These are phyloP conservation scores for Candida insectorum DNA, from an alignment of 805 yeast species.

Conservation along the genomic window DNA sequence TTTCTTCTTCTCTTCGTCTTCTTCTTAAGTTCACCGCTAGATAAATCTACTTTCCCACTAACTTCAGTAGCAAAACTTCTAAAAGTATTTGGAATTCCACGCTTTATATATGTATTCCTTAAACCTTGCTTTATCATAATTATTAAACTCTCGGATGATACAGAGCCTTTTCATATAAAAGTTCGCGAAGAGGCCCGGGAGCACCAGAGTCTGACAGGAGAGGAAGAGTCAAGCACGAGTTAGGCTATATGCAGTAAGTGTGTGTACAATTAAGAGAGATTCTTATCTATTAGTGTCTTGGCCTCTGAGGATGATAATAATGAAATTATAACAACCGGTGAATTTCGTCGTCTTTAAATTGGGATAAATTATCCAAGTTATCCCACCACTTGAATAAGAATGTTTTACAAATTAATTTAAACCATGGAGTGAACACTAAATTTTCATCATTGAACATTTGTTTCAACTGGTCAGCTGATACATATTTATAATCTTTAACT, in stretches of 20 bases:
- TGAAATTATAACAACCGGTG: conserved; percentile 50
- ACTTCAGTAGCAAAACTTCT: conserved; percentile 18
- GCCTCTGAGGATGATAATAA: no score
- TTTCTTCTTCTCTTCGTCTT: conserved; percentile 33
- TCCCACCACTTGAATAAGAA: conserved; percentile 95
- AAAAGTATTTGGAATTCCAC: background rate
- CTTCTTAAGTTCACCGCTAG: no score
- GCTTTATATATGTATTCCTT: no score
- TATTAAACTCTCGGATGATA: conserved; percentile 9
- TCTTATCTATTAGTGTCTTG: no score
- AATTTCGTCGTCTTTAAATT: conserved; percentile 44
- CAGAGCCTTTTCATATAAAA: conserved; percentile 5
- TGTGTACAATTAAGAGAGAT: no score
- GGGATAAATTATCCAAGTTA: conserved; percentile 55
- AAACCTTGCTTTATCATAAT: no score
- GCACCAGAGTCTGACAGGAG: no score
- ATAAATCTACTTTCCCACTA: no score
- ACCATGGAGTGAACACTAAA: conserved; percentile 96
- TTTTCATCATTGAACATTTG: conserved; percentile 67
- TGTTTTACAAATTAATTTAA: conserved; percentile 88
- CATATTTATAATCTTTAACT: conserved; percentile 78
- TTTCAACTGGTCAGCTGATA: conserved; percentile 61
- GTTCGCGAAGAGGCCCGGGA: no score
- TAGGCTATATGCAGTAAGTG: no score
- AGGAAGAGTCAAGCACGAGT: no score